phyloP scores from a whole-genome alignment of 768 basidiomycete genomes.

The Lyophyllum atratum region DNA sequence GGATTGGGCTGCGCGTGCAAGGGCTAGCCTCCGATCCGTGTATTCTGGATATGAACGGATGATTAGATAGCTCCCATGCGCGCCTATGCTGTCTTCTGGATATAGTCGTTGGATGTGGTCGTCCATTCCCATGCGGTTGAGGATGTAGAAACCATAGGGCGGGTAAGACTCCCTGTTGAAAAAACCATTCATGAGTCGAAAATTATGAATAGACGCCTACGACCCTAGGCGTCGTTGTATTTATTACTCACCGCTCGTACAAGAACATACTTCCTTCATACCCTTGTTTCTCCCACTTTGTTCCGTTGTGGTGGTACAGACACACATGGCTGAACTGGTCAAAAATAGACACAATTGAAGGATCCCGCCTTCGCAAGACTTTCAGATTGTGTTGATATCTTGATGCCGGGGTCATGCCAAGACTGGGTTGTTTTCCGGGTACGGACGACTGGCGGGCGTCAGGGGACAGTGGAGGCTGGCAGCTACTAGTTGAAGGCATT shows the following conservation, averaged over 20 bases:
- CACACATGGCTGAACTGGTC: conserved; percentile 90
- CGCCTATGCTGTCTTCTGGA: conserved; percentile 75
- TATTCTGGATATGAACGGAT: conserved; percentile 74
- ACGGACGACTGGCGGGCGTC: conserved; percentile 20
- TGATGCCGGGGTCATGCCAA: conserved; percentile 65
- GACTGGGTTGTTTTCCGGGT: conserved; percentile 25
- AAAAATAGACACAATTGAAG: conserved; percentile 77
- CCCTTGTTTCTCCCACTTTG: conserved; percentile 82
- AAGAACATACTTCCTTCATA: conserved; percentile 90
- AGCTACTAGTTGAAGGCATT: conserved; percentile 10
- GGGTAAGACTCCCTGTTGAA: conserved; percentile 69
- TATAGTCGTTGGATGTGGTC: conserved; percentile 76
- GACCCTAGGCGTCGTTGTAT: conserved; percentile 1
- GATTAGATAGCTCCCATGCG: conserved; percentile 67
- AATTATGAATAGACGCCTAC: neutral
- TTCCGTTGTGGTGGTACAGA: conserved; percentile 72
- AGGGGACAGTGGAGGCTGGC: conserved; percentile 16
- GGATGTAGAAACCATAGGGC: conserved; percentile 81
- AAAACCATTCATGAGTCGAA: conserved; percentile 13
- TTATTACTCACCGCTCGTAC: conserved; percentile 69
- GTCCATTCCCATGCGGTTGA: conserved; percentile 79
- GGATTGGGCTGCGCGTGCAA: conserved; percentile 30
- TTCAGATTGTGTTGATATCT: conserved; percentile 80
- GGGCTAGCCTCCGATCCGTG: conserved; percentile 49
- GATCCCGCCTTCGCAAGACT: conserved; percentile 76